Conservation (phyloP, 371 early-diverging fungal genomes). For the Saksenaea oblongispora region DNA sequence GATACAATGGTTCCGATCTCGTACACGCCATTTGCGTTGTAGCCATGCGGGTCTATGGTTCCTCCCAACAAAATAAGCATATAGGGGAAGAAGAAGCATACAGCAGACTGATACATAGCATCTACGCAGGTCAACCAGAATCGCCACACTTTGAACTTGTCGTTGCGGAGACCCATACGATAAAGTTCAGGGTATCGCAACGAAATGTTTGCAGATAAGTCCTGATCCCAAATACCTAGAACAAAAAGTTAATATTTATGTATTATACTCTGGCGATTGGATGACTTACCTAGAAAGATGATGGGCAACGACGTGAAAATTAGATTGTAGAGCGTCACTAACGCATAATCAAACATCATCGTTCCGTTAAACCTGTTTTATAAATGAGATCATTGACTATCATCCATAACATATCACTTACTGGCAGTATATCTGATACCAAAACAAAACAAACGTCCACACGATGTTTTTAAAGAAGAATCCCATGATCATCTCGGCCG, state of each 20-base stretch:
- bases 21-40: conserved; percentile 62
- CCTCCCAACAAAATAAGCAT: conserved; percentile 50
- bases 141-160: conserved; percentile 79
- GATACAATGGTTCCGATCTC: conserved; percentile 83
- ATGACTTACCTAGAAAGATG: conserved; percentile 44
- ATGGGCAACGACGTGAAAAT: conserved; percentile 77
- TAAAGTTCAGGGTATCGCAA: conserved; percentile 86
- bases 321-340: conserved; percentile 76
- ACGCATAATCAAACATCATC: conserved; percentile 81
- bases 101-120: conserved; percentile 86
- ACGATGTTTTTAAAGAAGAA: conserved; percentile 85
- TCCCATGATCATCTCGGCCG: conserved; percentile 75
- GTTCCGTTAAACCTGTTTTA: conserved; percentile 46
- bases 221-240: conserved; percentile 88
- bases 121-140: conserved; percentile 87
- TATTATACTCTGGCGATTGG: not conserved
- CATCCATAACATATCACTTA: conserved; percentile 31
- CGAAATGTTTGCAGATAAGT: conserved; percentile 72
- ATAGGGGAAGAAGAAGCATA: conserved; percentile 79
- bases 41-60: conserved; percentile 53
- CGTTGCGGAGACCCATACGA: conserved; percentile 82
- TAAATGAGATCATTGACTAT: not conserved
- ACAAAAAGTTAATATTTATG: not conserved
- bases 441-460: conserved; percentile 77
- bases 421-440: conserved; percentile 83